Evolutionary conservation across 192 early-diverging fungal genomes (phyloP), one percentile per base, ranked within the genome.

Genomic region (Spinellus fusiger): DNA sequence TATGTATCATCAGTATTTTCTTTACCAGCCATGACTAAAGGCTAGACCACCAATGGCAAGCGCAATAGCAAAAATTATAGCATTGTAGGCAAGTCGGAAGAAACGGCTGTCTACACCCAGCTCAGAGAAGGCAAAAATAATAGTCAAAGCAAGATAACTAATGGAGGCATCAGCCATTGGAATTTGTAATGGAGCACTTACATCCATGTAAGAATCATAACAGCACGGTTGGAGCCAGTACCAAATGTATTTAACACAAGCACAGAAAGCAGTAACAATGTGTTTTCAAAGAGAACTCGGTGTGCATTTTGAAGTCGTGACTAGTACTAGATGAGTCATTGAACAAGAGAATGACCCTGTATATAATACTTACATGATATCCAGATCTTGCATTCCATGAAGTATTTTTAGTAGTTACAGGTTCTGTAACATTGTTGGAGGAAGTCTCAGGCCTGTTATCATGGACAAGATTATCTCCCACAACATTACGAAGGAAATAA

Each of bases 171-270:
- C n/a, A n/a, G n/a, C n/a, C n/a, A n/a, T n/a, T n/a, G n/a, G n/a
- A n/a, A n/a, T n/a, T n/a, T n/a, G n/a, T n/a, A n/a, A n/a, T n/a
- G n/a, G n/a, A n/a, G n/a, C n/a, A 59, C 69, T 64, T 64, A 71
- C 53, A 75, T 59, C 73, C 73, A 75, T 10, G 60, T 18, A 9
- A 75, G 6, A 44, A 75, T 62, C 29, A 60, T 55, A 13, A 67
- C 75, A 34, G 68, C 61, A 34, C 62, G 49, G 0, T 54, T 66
- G 12, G 61, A 44, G 18, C 71, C 75, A 52, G 28, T 52, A 38
- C 49, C 71, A 0, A 77, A 44, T n/a, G 64, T 65, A 27, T 77
- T 74, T 0, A 77, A 16, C 0, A 63, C 40, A 18, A 77, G 33
- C 4, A 66, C 75, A 16, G 65, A 29, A 34, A 77, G 40, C 10